Base-by-base conservation (phyloP, 108 stramenopile genomes). In the Poteriospumella lacustris region DNA sequence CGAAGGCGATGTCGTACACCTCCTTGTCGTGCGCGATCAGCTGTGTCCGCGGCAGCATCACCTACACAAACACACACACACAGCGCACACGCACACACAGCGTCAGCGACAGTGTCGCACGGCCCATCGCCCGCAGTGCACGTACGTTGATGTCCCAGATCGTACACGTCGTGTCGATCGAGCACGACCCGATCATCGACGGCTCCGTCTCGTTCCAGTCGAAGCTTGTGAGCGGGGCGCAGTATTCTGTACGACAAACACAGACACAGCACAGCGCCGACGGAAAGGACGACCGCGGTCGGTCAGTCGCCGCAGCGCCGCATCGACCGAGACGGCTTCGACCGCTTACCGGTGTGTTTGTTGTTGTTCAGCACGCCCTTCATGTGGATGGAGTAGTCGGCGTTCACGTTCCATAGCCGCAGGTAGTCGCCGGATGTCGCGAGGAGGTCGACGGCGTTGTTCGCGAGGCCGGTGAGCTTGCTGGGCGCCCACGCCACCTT, bases 21-120 rank as follows among this genome's bases (percentile, higher is more conserved):
- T 99, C 98, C 58, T 93, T 87, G 81, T 99, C 98, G 78, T 99
- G 98, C 19, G 98, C 98, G 78, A 99, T 99, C 43, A 99, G 87
- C 86, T 99, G 96, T 26, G 98, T 97, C 58, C 85, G 82, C 0
- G 93, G 92, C 34, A 78, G 80, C 68, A 93, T 89, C 39, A 44
- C 78, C 78, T 84, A 44, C 70, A 26, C 15, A 69, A 80, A 0
- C 39, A 80, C 42, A 68, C 3, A 0, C 39, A 0, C 70, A 68
- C 15, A 39, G 19, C 19, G 39, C 12, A 68, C 19, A 68, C 36
- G 24, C 24, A 68, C 19, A 68, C 24, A 56, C 24, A 56, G 24
- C 24, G 24, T 56, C 15, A 56, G 15, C 52, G 15, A 56, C 24
- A 19, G 15, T 24, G 52, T 56, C 24, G 24, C 15, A 56, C 24